phyloP scores from a whole-genome alignment of 208 protist genomes.

The Spongospora subterranea region DNA sequence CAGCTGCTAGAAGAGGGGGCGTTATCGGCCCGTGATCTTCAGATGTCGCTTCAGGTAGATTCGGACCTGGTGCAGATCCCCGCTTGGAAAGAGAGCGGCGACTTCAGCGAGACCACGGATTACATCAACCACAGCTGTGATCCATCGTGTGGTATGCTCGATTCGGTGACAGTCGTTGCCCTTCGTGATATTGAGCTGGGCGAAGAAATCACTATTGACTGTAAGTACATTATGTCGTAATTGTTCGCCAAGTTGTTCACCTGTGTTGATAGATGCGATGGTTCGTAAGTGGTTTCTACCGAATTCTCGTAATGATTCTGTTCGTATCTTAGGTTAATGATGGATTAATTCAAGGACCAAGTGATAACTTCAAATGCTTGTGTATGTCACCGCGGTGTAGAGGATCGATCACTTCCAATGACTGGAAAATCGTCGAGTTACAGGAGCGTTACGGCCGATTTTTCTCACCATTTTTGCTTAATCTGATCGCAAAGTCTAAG shows the following conservation, averaged over 20 bases:
- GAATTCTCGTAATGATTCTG: neutral
- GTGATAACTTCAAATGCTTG: conserved; percentile 23
- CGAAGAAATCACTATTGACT: conserved; percentile 47
- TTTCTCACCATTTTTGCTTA: conserved; percentile 29
- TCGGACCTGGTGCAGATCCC: conserved; percentile 14
- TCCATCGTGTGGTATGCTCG: conserved; percentile 48
- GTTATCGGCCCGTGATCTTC: neutral
- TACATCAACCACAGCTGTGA: conserved; percentile 57
- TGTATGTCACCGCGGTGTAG: neutral
- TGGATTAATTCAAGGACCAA: neutral
- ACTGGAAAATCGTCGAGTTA: neutral
- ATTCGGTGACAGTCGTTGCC: conserved; percentile 36
- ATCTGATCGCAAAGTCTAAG: neutral
- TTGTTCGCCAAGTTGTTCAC: neutral
- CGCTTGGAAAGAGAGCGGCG: conserved; percentile 49
- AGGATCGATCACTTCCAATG: conserved; percentile 16
- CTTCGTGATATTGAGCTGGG: conserved; percentile 16
- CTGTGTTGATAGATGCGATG: neutral
- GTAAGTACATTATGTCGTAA: neutral
- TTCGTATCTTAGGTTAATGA: conserved; percentile 16
- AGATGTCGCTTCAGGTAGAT: conserved; percentile 43
- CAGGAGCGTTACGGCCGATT: neutral
- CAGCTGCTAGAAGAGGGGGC: conserved; percentile 33
- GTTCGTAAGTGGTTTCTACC: neutral
- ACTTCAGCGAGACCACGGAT: conserved; percentile 16